phyloP scores from a whole-genome alignment of 257 asterid genomes.

The Solanum chiquidenum region DNA sequence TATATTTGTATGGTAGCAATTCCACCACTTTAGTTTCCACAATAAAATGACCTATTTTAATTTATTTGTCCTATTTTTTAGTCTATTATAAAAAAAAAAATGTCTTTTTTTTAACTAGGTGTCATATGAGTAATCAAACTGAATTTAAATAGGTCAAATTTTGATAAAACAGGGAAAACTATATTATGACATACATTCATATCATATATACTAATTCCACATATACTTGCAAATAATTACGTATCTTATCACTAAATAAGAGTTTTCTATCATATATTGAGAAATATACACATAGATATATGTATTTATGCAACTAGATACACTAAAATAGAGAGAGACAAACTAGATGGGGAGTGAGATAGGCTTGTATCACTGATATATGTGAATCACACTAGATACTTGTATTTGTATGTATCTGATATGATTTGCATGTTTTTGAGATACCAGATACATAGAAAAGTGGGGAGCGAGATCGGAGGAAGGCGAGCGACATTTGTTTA shows the following conservation, averaged over 20 bases:
- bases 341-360: not conserved
- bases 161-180: not conserved
- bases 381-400: not conserved
- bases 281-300: not conserved
- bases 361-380: not conserved
- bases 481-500: no score
- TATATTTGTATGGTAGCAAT: not conserved
- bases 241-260: not conserved
- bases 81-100: no score
- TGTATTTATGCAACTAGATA: no score
- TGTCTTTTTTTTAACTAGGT: not conserved
- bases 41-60: not conserved
- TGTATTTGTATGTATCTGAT: not conserved
- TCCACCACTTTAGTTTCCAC: not conserved
- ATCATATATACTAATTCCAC: not conserved
- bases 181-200: not conserved
- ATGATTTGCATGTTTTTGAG: not conserved
- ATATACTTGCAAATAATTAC: not conserved
- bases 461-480: not conserved
- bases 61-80: not conserved
- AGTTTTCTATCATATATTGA: not conserved
- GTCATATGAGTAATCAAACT: not conserved
- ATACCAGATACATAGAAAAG: not conserved
- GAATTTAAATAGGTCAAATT: no score
- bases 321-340: not conserved